Conservation (phyloP, 257 asterid species). For the Prunella vulgaris region DNA sequence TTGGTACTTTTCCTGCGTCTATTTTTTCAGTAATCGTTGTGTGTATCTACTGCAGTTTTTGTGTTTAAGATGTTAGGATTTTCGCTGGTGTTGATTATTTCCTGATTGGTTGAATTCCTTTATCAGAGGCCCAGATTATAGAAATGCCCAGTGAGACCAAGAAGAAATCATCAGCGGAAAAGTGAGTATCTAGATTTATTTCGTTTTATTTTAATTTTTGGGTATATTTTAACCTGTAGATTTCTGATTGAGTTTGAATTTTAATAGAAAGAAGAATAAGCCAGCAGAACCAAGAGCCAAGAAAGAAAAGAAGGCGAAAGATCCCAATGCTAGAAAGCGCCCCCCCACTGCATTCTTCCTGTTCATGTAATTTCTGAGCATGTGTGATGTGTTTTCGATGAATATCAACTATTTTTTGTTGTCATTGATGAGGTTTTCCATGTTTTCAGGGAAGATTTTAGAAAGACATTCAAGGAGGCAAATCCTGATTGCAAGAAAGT, state of each 20-base stretch:
- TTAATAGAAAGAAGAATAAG: slow-evolving; percentile 45
- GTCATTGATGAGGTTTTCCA: background rate
- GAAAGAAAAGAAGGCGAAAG: slow-evolving; percentile 45
- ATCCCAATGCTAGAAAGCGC: slow-evolving; percentile 53
- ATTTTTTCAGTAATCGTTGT: background rate
- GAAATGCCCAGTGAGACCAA: slow-evolving; percentile 48
- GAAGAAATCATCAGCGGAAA: slow-evolving; percentile 45
- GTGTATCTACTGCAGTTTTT: background rate
- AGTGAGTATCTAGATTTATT: slow-evolving; percentile 20
- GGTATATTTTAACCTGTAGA: background rate
- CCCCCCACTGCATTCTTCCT: slow-evolving; percentile 80
- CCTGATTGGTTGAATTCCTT: background rate
- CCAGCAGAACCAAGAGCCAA: slow-evolving; percentile 39
- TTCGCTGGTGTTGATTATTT: background rate
- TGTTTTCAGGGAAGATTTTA: slow-evolving; percentile 56
- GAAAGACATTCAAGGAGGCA: slow-evolving; percentile 61
- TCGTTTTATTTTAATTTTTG: background rate
- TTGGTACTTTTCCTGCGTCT: slow-evolving; percentile 34
- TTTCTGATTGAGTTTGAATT: background rate
- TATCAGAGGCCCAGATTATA: slow-evolving; percentile 53
- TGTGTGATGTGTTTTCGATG: background rate
- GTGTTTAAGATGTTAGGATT: background rate
- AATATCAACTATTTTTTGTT: background rate
- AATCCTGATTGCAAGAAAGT: slow-evolving; percentile 71
- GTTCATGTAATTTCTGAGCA: slow-evolving; percentile 48